Percentiles rank a stretch among this genome's conserved stretches.
phyloP scores from a whole-genome alignment of 179 eudicot species.

The Spinacia oleracea region DNA sequence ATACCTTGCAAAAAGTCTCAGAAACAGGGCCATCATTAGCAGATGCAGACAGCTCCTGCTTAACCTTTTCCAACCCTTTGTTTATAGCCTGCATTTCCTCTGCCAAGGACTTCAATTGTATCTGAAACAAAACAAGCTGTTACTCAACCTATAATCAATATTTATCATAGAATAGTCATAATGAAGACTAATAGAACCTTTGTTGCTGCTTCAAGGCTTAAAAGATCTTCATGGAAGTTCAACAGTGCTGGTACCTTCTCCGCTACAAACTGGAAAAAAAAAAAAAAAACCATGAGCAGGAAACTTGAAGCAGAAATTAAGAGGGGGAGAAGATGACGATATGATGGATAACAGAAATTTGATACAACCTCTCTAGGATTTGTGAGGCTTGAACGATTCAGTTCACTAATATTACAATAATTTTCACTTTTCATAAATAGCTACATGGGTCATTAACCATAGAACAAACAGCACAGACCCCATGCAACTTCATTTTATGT shows the following conservation, averaged over 20 bases:
- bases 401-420: neutral
- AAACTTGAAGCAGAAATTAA: neutral
- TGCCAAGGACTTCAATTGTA: constrained; percentile 85
- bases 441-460: neutral
- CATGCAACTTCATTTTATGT: neutral
- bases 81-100: constrained; percentile 95
- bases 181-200: constrained; percentile 52
- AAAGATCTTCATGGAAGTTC: constrained; percentile 74
- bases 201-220: constrained; percentile 80
- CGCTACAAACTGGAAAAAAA: constrained; percentile 59
- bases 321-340: neutral
- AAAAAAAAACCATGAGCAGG: neutral
- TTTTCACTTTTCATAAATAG: neutral
- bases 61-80: constrained; percentile 77
- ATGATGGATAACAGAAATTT: neutral
- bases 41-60: constrained; percentile 69
- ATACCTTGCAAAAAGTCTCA: constrained; percentile 69
- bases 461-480: neutral
- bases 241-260: constrained; percentile 66
- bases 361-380: neutral
- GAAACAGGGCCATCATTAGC: constrained; percentile 86
- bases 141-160: constrained; percentile 12
- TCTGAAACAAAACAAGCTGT: constrained; percentile 44
- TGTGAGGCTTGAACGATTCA: no score
- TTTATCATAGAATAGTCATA: neutral